Base-by-base conservation (phyloP, 1,139 yeast genomes). In the Magnusiomyces starmeri region DNA sequence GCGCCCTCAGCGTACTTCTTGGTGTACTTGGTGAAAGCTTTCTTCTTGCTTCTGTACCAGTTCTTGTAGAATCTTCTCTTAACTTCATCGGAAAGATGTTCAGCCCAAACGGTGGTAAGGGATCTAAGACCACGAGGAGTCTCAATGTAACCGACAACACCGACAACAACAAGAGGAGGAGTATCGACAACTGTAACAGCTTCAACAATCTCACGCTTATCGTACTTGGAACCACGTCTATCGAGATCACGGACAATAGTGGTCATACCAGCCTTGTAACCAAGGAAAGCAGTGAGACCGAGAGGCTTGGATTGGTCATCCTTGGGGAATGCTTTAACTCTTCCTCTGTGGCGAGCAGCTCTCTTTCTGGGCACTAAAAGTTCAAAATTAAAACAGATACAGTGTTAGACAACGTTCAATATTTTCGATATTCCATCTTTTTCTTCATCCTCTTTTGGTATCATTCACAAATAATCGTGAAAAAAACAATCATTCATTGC, bases 141-240 rank as follows among this genome's bases (percentile, higher is more conserved):
- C 81, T 90, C 98, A 72, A 92, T 94, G 92, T 92, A 92, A 78
- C 98, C 98, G 72, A 92, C 98, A 75, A 89, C 96, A 87, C 98
- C 98, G 69, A 92, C 97, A 74, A 92, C 84, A 73, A 92, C 97
- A 71, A 92, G 77, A 75, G 96, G 96, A 75, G 98, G 98, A 71
- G 98, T 86, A 83, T 92, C 98, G 69, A 92, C 96, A 72, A 92
- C 95, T 70, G 98, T 83, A 75, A 94, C 96, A 70, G 98, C 97
- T 82, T 92, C 98, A 65, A 92, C 98, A 70, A 92, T 82, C 82
- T 92, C 98, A 80, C 97, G 92, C 94, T 92, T 92, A 96, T 92
- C 97, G 97, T 90, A 89, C 85, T 92, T 92, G 75, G 98, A 92
- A 75, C 98, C 98, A 79, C 98, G 98, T 82, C 97, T 88, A 89